phyloP scores from a whole-genome alignment of 208 protist genomes.

The Trypanosomatidae sp. region DNA sequence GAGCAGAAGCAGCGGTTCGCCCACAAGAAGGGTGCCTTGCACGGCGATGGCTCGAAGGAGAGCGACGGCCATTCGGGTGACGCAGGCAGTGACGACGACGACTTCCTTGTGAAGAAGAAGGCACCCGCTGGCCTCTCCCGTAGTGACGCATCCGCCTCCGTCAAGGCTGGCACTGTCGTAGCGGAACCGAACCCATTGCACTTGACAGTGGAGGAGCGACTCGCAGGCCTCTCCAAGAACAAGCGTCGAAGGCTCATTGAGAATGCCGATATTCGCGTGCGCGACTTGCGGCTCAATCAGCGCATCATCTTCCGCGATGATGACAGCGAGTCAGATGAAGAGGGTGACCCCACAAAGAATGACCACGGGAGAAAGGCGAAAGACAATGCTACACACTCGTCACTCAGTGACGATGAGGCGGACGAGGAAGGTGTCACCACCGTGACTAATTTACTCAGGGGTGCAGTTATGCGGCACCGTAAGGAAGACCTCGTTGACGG shows the following conservation, averaged over 20 bases:
- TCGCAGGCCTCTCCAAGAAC: slow-evolving; percentile 88
- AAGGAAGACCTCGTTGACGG: background rate
- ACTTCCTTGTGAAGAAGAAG: slow-evolving; percentile 49
- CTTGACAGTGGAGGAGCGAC: slow-evolving; percentile 72
- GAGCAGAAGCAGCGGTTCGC: slow-evolving; percentile 80
- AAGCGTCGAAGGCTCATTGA: slow-evolving; percentile 83
- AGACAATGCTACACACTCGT: background rate
- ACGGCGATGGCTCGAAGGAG: slow-evolving; percentile 14
- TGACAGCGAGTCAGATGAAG: slow-evolving; percentile 58
- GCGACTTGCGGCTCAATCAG: slow-evolving; percentile 74
- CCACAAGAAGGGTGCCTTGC: slow-evolving; percentile 28
- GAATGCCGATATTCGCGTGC: slow-evolving; percentile 75
- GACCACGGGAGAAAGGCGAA: background rate
- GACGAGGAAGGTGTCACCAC: slow-evolving; percentile 5
- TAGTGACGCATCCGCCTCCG: no score
- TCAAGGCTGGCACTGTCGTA: background rate
- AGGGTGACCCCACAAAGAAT: background rate
- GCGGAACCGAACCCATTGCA: slow-evolving; percentile 20
- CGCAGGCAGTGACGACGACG: slow-evolving; percentile 40
- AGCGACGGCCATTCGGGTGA: slow-evolving; percentile 14
- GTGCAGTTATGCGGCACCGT: slow-evolving; percentile 24
- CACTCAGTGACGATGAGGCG: slow-evolving; percentile 1
- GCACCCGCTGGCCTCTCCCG: background rate
- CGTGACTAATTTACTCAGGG: slow-evolving; percentile 44
- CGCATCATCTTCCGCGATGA: slow-evolving; percentile 63